Conservation (phyloP, 768 basidiomycete genomes). For the Zangia roseola region DNA sequence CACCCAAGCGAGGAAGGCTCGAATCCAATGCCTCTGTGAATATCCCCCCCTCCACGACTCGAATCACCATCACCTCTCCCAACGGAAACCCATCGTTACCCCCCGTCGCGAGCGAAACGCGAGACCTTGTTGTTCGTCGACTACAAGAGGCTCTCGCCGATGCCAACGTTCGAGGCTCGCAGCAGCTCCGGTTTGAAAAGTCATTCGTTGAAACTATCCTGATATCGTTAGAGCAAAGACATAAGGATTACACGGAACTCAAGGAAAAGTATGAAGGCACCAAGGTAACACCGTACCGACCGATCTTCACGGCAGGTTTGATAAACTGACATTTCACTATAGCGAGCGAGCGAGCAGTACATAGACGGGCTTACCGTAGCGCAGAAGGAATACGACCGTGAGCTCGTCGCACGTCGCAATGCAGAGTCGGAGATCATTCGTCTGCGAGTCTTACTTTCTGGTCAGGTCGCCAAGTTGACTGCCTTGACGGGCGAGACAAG, state of each 20-base stretch:
- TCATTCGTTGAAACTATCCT: constrained; percentile 71
- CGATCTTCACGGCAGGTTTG: neutral
- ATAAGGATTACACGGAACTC: constrained; percentile 58
- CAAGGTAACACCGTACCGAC: constrained; percentile 58
- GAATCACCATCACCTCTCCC: constrained; percentile 48
- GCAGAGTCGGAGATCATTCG: constrained; percentile 91
- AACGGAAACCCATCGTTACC: constrained; percentile 27
- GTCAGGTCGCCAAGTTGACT: constrained; percentile 84
- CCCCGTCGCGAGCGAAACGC: constrained; percentile 32
- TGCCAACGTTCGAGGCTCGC: constrained; percentile 56
- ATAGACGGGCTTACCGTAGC: constrained; percentile 92
- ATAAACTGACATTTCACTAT: constrained; percentile 6
- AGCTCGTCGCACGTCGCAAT: constrained; percentile 83
- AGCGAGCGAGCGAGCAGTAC: constrained; percentile 91
- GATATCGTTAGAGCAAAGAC: constrained; percentile 60
- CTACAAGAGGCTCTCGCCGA: constrained; percentile 63
- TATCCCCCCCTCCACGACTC: constrained; percentile 25
- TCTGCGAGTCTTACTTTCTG: constrained; percentile 80
- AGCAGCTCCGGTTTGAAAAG: constrained; percentile 70
- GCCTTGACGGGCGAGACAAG: constrained; percentile 80
- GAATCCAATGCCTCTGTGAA: constrained; percentile 27
- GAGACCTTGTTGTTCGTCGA: constrained; percentile 47
- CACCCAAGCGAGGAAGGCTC: constrained; percentile 20
- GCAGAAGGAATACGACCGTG: constrained; percentile 91
- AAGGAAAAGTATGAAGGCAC: constrained; percentile 81